Evolutionary conservation across 208 protist genomes (phyloP).

Genomic region (Wallacemonas rigidus): DNA sequence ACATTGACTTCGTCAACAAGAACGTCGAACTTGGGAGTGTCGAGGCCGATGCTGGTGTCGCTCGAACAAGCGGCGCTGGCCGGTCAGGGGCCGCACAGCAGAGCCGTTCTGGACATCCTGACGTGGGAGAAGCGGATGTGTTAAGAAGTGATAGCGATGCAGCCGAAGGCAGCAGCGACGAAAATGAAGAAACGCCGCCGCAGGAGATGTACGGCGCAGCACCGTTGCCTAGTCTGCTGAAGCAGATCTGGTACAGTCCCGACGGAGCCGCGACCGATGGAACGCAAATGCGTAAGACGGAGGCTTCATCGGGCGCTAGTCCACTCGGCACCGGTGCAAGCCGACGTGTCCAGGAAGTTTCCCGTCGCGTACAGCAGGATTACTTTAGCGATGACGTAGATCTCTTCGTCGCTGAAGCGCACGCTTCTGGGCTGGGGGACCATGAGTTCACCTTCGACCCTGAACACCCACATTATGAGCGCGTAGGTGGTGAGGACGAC

Average conservation of each 20-base stretch:
- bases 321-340: constrained; percentile 15
- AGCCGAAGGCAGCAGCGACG: background rate
- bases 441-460: constrained; percentile 34
- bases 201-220: constrained; percentile 26
- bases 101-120: background rate
- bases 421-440: constrained; percentile 12
- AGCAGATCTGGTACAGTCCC: constrained; percentile 86
- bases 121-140: no score
- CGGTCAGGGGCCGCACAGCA: background rate
- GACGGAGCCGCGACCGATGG: constrained; percentile 44
- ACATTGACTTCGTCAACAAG: constrained; percentile 82
- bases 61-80: background rate
- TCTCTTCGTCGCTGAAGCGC: constrained; percentile 48
- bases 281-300: background rate
- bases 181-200: constrained; percentile 1
- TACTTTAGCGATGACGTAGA: constrained; percentile 86
- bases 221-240: constrained; percentile 69
- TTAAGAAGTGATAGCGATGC: no score
- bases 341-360: constrained; percentile 44
- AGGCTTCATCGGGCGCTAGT: constrained; percentile 11
- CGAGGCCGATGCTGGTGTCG: constrained; percentile 20
- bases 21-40: constrained; percentile 61
- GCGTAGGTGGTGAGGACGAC: constrained; percentile 8
- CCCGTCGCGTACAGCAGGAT: constrained; percentile 80
- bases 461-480: constrained; percentile 13